Percentiles rank a stretch among this genome's conserved stretches.
Conservation (phyloP, 108 stramenopile species). For the Cyclotella choctawhatcheeana region DNA sequence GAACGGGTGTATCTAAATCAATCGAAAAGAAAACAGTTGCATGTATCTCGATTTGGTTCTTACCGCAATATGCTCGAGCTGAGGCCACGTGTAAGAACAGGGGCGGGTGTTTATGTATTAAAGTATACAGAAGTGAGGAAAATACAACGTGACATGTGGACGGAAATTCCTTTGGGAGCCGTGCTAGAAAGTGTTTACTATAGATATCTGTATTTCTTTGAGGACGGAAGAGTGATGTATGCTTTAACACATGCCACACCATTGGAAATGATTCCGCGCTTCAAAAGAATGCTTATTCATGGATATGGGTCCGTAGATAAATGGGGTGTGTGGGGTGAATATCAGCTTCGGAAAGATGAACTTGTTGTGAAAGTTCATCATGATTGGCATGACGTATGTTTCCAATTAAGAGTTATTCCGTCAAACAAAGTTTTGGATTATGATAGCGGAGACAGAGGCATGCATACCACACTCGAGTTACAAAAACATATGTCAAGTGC, state of each 20-base stretch:
- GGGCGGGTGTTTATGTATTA: slow-evolving; percentile 78
- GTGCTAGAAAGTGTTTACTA: slow-evolving; percentile 80
- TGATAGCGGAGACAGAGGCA: slow-evolving; percentile 54
- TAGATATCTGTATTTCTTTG: slow-evolving; percentile 80
- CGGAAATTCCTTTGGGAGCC: slow-evolving; percentile 82
- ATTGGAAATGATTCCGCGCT: slow-evolving; percentile 74
- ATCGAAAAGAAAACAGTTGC: slow-evolving; percentile 66
- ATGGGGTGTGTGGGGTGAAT: slow-evolving; percentile 75
- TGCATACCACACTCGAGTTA: slow-evolving; percentile 60
- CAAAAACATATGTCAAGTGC: slow-evolving; percentile 67
- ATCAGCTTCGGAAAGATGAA: slow-evolving; percentile 63
- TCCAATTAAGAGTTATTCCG: slow-evolving; percentile 62
- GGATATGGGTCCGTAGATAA: slow-evolving; percentile 45
- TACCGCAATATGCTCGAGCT: slow-evolving; percentile 78
- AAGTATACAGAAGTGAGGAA: slow-evolving; percentile 58
- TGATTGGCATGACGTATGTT: slow-evolving; percentile 62
- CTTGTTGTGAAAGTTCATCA: slow-evolving; percentile 67
- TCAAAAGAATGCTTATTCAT: slow-evolving; percentile 54
- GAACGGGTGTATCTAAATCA: slow-evolving; percentile 79
- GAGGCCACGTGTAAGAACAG: slow-evolving; percentile 77
- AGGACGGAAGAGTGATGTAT: slow-evolving; percentile 83
- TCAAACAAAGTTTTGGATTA: slow-evolving; percentile 41
- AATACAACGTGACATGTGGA: slow-evolving; percentile 89
- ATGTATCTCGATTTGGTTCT: slow-evolving; percentile 67
- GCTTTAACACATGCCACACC: slow-evolving; percentile 71